These are phyloP conservation scores for Digitaria exilis DNA, from an alignment of 202 grass and related monocot genomes.

Conservation along the genomic window DNA sequence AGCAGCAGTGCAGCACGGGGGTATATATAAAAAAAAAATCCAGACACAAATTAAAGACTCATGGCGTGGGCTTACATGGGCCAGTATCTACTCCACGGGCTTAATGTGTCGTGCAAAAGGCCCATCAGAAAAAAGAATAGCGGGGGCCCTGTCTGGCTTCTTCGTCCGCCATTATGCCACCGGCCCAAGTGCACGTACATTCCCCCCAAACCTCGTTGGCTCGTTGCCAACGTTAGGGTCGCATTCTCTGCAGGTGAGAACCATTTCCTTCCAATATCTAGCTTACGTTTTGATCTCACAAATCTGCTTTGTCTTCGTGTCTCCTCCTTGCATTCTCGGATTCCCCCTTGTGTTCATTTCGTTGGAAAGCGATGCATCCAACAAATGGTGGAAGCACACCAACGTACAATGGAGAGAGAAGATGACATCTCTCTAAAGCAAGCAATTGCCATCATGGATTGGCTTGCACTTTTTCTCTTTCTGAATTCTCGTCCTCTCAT, in stretches of 20 bases:
- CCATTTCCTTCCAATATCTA: constrained; percentile 26
- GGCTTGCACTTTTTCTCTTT: constrained; percentile 17
- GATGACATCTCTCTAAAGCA: not conserved
- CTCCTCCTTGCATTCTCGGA: constrained; percentile 5
- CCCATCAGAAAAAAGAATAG: too few species aligned
- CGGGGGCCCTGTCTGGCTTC: too few species aligned
- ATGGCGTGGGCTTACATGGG: too few species aligned
- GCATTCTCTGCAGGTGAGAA: constrained; percentile 22
- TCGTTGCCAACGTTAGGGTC: not conserved
- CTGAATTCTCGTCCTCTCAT: not conserved
- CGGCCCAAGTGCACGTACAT: too few species aligned
- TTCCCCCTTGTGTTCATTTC: not conserved
- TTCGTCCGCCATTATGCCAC: too few species aligned
- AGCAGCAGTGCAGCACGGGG: too few species aligned
- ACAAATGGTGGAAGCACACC: not conserved
- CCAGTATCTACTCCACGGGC: too few species aligned
- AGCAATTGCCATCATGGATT: not conserved
- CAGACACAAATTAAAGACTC: too few species aligned
- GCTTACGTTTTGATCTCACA: constrained; percentile 3
- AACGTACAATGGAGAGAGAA: not conserved
- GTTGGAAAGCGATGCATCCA: constrained; percentile 16
- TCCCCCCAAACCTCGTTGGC: too few species aligned
- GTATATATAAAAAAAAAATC: too few species aligned
- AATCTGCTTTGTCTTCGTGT: constrained; percentile 17
- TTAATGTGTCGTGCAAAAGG: too few species aligned